phyloP scores from a whole-genome alignment of 306 rosid genomes.

The Mimosa pudica region DNA sequence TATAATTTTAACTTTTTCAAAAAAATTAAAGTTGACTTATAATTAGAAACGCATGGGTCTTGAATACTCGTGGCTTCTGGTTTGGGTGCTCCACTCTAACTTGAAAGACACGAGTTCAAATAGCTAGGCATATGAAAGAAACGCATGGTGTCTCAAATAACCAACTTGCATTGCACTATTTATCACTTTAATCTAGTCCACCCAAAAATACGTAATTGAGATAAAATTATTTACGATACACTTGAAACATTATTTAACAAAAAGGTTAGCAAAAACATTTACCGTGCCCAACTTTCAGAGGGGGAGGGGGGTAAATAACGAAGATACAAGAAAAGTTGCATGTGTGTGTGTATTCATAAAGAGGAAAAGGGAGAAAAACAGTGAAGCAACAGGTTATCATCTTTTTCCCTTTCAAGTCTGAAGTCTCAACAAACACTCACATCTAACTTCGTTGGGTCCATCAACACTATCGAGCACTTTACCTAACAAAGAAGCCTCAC shows the following conservation, averaged over 20 bases:
- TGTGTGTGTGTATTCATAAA: neutral
- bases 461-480: neutral
- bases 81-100: no score
- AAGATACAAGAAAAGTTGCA: neutral
- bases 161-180: neutral
- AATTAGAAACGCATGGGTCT: no score
- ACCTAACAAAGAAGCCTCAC: neutral
- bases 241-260: neutral
- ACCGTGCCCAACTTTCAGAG: neutral
- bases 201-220: neutral
- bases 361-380: neutral
- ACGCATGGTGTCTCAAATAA: neutral
- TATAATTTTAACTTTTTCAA: no score
- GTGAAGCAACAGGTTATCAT: neutral
- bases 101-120: no score
- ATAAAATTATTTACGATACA: neutral
- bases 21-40: no score
- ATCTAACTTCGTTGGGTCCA: neutral
- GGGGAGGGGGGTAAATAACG: neutral
- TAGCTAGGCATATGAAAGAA: no score
- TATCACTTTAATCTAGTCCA: neutral
- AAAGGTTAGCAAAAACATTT: neutral
- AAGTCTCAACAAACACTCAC: conserved; percentile 3
- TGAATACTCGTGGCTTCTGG: no score
- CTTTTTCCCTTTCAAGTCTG: neutral